Conservation (phyloP, 495 filamentous ascomycete species). For the Corynascus novoguineensis region DNA sequence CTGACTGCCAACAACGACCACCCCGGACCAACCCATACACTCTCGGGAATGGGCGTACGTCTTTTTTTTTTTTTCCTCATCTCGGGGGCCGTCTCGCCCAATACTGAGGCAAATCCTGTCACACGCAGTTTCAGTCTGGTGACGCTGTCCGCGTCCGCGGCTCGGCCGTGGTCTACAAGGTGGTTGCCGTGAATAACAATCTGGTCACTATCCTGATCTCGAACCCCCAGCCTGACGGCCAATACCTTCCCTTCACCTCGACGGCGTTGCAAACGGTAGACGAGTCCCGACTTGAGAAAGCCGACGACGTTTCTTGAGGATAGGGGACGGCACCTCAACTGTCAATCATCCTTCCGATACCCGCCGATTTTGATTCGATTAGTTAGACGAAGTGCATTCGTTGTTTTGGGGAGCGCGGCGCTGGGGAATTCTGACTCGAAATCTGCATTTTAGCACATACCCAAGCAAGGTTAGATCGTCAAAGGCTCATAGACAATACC, state of each 20-base stretch:
- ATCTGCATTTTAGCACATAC: neutral
- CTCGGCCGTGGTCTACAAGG: constrained; percentile 20
- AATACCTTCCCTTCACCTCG: constrained; percentile 15
- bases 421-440: neutral
- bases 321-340: too few relatives aligned
- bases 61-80: too few relatives aligned
- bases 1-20: too few relatives aligned
- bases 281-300: constrained; percentile 23
- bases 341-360: too few relatives aligned
- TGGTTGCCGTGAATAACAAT: constrained; percentile 21
- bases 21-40: neutral
- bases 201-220: constrained; percentile 25
- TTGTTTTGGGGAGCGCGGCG: neutral
- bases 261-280: constrained; percentile 22
- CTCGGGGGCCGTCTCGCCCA: neutral
- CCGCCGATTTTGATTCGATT: too few relatives aligned
- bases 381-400: too few relatives aligned
- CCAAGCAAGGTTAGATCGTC: neutral
- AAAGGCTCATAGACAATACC: constrained; percentile 1
- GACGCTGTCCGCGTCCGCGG: constrained; percentile 23
- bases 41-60: constrained; percentile 7
- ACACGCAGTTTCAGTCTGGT: constrained; percentile 12
- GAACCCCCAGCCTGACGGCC: constrained; percentile 27
- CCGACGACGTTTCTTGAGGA: constrained; percentile 9
- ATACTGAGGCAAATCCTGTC: neutral